phyloP scores from a whole-genome alignment of 2,329 filamentous ascomycete species.

The Scedosporium aurantiacum region DNA sequence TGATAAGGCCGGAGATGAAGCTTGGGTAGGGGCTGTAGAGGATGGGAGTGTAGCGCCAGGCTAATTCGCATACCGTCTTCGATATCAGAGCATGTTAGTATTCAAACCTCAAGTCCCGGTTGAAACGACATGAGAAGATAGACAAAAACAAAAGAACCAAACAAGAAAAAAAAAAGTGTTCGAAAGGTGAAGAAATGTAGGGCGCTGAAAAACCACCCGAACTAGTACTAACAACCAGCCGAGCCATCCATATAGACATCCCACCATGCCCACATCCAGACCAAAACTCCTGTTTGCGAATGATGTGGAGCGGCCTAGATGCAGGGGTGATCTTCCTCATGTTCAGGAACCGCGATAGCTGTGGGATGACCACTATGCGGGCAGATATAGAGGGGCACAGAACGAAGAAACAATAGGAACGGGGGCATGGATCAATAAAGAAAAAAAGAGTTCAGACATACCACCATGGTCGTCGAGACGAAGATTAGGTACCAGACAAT shows the following conservation, averaged over 20 bases:
- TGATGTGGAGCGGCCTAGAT: slow-evolving; percentile 44
- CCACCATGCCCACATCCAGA: slow-evolving; percentile 65
- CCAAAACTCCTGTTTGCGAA: slow-evolving; percentile 55
- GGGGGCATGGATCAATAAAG: slow-evolving; percentile 8
- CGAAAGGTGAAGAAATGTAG: slow-evolving; percentile 38
- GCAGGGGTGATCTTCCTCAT: slow-evolving; percentile 70
- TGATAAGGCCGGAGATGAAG: slow-evolving; percentile 55
- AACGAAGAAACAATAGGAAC: slow-evolving; percentile 5
- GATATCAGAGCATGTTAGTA: not conserved
- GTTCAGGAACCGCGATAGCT: slow-evolving; percentile 78
- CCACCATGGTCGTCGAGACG: slow-evolving; percentile 59
- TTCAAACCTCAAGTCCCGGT: not conserved
- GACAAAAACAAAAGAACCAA: not conserved
- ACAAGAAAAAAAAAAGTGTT: slow-evolving; percentile 8
- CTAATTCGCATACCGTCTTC: slow-evolving; percentile 7
- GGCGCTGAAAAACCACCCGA: slow-evolving; percentile 49
- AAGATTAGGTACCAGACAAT: slow-evolving; percentile 73
- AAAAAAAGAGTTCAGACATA: slow-evolving; percentile 30
- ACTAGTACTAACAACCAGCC: slow-evolving; percentile 45
- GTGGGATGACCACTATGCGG: slow-evolving; percentile 58
- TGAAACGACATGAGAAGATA: not conserved
- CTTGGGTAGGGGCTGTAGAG: slow-evolving; percentile 15
- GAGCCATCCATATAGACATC: slow-evolving; percentile 62
- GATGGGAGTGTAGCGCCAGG: slow-evolving; percentile 6
- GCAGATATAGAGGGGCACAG: slow-evolving; percentile 56